Base-by-base conservation (phyloP, 1,139 yeast genomes). In the Hemisphaericaspora xylofermentans region DNA sequence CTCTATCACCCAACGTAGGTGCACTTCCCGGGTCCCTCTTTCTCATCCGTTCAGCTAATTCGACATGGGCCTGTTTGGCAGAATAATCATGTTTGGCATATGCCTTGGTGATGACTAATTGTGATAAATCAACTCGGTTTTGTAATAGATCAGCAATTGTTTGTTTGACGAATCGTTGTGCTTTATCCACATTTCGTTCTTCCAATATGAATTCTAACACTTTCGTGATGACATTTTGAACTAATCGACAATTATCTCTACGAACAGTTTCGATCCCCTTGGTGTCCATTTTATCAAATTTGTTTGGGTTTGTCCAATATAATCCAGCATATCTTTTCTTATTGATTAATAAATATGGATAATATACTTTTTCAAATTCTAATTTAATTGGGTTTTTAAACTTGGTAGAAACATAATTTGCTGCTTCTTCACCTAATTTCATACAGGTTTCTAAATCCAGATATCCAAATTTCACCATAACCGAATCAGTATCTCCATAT, bases 401-500 rank as follows among this genome's bases (percentile, higher is more conserved):
- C 44, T 79, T 72, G 1, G 81, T 74, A 0, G 98, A 88, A 3
- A 94, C 98, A 51, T 64, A 82, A 6, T 74, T 86, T 0, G 99
- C 99, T 0, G 98, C 98, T 57, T 91, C 96, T 52, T 88, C 85
- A 3, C 98, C 99, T 43, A 89, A 60, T 43, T 78, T 76, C 98
- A 94, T 94, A 53, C 96, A 88, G 25, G 86, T 84, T 43, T 73
- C 80, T 46, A 93, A 63, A 56, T 89, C 96, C n/a, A 71, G 68
- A 31, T 83, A 80, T 1, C 99, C 99, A 67, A 94, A 94, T 57
- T 88, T 89, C 35, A 94, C 97, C 98, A 94, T 94, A 14, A 94
- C 99, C 6, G 98, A 94, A 76, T 94, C 99, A 0, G 99, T 94
- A 66, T 94, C 99, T 70, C 99, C 99, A 61, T 94, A 94, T 34